Conservation (phyloP, 1,284 basidiomycete species). For the Tilletia walkeri region DNA sequence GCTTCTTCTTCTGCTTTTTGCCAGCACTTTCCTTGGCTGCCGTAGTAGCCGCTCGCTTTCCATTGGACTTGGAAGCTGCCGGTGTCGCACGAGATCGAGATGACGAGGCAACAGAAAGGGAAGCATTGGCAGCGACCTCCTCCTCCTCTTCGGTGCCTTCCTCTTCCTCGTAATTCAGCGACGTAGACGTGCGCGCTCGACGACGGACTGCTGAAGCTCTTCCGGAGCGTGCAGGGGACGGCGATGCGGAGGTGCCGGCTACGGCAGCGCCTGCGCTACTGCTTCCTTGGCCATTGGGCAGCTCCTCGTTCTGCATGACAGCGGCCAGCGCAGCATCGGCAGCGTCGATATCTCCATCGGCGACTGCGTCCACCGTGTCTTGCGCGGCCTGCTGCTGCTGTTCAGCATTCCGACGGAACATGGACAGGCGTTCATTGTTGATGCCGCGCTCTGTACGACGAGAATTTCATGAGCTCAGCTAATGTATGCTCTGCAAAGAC, state of each 20-base stretch:
- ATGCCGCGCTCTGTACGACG: constrained; percentile 31
- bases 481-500: not conserved
- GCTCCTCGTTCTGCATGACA: constrained; percentile 29
- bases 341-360: constrained; percentile 22
- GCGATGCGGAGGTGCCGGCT: constrained; percentile 22
- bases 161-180: constrained; percentile 44
- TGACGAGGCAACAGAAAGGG: constrained; percentile 15
- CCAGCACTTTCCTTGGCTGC: constrained; percentile 55
- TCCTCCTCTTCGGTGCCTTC: constrained; percentile 68
- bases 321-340: constrained; percentile 26
- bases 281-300: not conserved
- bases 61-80: constrained; percentile 41
- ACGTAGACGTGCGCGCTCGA: constrained; percentile 52
- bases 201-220: constrained; percentile 30
- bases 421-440: not conserved
- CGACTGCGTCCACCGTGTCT: constrained; percentile 61
- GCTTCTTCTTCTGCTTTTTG: constrained; percentile 56
- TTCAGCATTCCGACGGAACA: constrained; percentile 29
- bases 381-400: constrained; percentile 34
- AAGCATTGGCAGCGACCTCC: constrained; percentile 34
- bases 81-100: constrained; percentile 32
- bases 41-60: constrained; percentile 58
- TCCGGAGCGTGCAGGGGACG: constrained; percentile 43
- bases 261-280: constrained; percentile 20
- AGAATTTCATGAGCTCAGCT: constrained; percentile 27